Base-by-base conservation (phyloP, 371 early-diverging fungal genomes). In the Catenaria anguillulae region DNA sequence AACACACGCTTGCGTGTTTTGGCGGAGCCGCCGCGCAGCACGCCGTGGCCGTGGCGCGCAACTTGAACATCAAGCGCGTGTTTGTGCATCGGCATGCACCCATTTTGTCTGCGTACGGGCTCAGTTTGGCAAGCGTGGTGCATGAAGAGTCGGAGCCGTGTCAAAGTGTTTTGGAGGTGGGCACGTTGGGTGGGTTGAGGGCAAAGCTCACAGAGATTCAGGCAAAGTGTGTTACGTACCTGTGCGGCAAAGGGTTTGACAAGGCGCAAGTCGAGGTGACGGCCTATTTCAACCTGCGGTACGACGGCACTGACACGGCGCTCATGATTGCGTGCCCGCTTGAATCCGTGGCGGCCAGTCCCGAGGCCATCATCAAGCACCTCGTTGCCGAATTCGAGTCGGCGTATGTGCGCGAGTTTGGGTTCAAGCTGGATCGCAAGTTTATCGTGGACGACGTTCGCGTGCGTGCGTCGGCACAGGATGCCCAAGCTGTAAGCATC, bases 231-330 rank as follows among this genome's bases (percentile, higher is more conserved):
- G 63, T 48, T 4, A 55, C 55, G 29, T 76, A 75, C 43, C 75
- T 89, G 23, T 33, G 29, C 4, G 21, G 56, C 6, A 70, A 74
- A 63, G 79, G 77, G 23, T 77, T 79, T 62, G 40, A 17, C 17
- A 17, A 17, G 5, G 35, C 34, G 19, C 73, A 78, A 17, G 84
- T 91, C 34, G 63, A 66, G 0, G 65, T 70, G 19, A 82, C 90
- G 63, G 70, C 84, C 21, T 93, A 85, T 68, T 74, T 93, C 37
- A 93, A 94, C 70, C 67, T 97, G 63, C 86, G 95, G 26, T 97
- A 92, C 70, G 81, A 91, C 26, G 94, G 95, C 19, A 94, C 97
- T 0, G 93, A 94, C 68, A 88, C 88, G n/a, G 82, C 91, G 0
- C 66, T 97, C 48, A 95, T 95, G 95, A 91, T 90, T 0, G 74